Base-by-base conservation (phyloP, 1,139 yeast genomes). In the Eremothecium coryli region DNA sequence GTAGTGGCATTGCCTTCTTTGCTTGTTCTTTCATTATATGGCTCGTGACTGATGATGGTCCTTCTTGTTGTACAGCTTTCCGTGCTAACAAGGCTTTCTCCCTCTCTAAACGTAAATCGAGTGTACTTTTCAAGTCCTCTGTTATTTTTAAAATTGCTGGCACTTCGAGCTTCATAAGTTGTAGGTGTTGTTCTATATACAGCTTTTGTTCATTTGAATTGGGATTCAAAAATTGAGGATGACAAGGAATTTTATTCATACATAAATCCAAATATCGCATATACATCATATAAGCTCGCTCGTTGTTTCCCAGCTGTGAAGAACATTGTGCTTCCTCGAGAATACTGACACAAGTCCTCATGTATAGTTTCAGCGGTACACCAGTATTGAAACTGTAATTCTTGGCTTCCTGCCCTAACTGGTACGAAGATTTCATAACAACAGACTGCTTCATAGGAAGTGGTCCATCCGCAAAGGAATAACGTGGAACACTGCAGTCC, bases 211-310 rank as follows among this genome's bases (percentile, higher is more conserved):
- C 34, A 15, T 23, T 35, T 13, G 34, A 21, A 21, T 16, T 24
- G 10, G 25, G 27, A 9, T 22, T 18, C 2, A 17, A 9, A 10
- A 39, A 32, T 26, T 53, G 48, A 3, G 56, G 52, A 36, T 55
- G 60, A n/a, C 32, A 38, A 4, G 56, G 41, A 28, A 55, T 35
- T 36, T 47, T 54, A 33, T 52, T 48, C 18, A 52, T 49, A 38
- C 54, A 48, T 11, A 55, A 40, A 33, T 54, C 58, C 18, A 54
- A 45, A 26, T 55, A 55, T 31, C 60, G 44, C 29, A 51, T 44
- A 30, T 55, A 55, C 21, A 42, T 43, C 32, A 49, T 35, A 34
- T 46, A 55, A 4, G 60, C 43, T 28, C 43, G 36, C 23, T 45
- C 38, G 31, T 40, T 32, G 27, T 52, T 45, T 12, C 49, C 44